phyloP scores from a whole-genome alignment of 2,329 filamentous ascomycete species.

The Pyrenochaeta sp. region DNA sequence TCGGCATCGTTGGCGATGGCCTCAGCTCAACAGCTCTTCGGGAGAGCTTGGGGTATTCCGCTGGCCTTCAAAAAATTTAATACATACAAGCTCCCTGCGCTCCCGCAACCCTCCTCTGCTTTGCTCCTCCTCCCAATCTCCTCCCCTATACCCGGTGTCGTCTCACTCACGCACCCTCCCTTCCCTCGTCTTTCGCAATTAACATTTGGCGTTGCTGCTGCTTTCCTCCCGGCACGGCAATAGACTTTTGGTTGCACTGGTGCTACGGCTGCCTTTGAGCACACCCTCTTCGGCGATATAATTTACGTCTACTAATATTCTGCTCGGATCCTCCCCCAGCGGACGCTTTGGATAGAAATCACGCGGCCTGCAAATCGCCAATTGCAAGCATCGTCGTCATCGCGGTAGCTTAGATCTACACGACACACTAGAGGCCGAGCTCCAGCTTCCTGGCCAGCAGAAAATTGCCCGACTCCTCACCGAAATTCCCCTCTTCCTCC shows the following conservation, averaged over 20 bases:
- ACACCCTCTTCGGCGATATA: background rate
- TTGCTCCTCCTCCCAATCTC: slow-evolving; percentile 14
- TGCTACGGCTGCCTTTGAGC: background rate
- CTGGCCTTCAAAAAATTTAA: slow-evolving; percentile 33
- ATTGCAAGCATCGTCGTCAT: slow-evolving; percentile 8
- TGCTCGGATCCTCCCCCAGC: slow-evolving; percentile 29
- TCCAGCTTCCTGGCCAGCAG: slow-evolving; percentile 29
- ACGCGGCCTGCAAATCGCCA: slow-evolving; percentile 7
- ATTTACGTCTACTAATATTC: slow-evolving; percentile 4
- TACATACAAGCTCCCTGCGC: slow-evolving; percentile 18
- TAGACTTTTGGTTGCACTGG: slow-evolving; percentile 6
- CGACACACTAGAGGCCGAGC: slow-evolving; percentile 31
- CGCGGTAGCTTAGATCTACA: slow-evolving; percentile 22
- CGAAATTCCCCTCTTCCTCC: slow-evolving; percentile 16
- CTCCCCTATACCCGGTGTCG: background rate
- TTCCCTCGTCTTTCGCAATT: slow-evolving; percentile 1
- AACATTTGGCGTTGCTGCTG: slow-evolving; percentile 28
- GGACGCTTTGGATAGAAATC: slow-evolving; percentile 11
- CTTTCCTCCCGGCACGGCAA: slow-evolving; percentile 24
- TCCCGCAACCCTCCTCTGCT: slow-evolving; percentile 15
- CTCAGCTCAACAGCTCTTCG: slow-evolving; percentile 48
- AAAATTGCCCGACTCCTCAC: slow-evolving; percentile 36
- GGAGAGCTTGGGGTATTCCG: slow-evolving; percentile 42
- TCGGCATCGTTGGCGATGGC: slow-evolving; percentile 45
- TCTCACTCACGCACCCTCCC: slow-evolving; percentile 17